Base-by-base conservation (phyloP, 1,284 basidiomycete genomes). In the Hortiboletus rubellus region DNA sequence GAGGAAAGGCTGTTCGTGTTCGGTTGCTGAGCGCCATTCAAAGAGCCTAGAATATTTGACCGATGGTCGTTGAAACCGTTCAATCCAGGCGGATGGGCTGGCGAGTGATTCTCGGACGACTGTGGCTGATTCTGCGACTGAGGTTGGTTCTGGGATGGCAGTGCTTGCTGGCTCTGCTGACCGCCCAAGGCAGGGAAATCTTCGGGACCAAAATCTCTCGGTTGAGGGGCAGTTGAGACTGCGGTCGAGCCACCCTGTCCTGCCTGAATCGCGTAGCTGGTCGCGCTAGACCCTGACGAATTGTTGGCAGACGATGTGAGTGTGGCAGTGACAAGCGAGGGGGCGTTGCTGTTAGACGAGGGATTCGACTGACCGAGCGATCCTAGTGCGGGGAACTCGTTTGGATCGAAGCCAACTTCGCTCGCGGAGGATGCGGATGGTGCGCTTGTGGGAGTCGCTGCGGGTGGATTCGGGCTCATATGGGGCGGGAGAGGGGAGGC, bases 171-270 rank as follows among this genome's bases (percentile, higher is more conserved):
- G 36, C 41, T 54, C 63, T 73, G 69, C 59, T 83, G 82, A 41
- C 86, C 87, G 30, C 90, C 86, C 30, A 92, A 75, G n/a, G 89
- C 90, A 45, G 89, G 89, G 70, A 92, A 92, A 73, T 92, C 89
- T 64, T 92, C 90, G 46, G 86, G 82, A 31, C 86, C 87, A 63
- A 92, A 89, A 72, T 91, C 89, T 70, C 87, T 77, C 55, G 79
- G 73, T 63, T 82, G 83, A 38, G 69, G 69, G 54, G 69, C 74
- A 36, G 63, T 71, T 42, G 76, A 72, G 46, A 76, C 65, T 50
- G 79, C 74, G 15, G 79, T 68, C 10, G 70, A 69, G 52, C 72
- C 78, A 18, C 79, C 83, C 40, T 85, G 87, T 42, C 87, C 88
- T 18, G 87, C 89, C 69, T 90, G 87, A 58, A 78, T 87, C 46